phyloP scores from a whole-genome alignment of 352 stramenopile genomes.

The Phytopythium cucurbitacearum region DNA sequence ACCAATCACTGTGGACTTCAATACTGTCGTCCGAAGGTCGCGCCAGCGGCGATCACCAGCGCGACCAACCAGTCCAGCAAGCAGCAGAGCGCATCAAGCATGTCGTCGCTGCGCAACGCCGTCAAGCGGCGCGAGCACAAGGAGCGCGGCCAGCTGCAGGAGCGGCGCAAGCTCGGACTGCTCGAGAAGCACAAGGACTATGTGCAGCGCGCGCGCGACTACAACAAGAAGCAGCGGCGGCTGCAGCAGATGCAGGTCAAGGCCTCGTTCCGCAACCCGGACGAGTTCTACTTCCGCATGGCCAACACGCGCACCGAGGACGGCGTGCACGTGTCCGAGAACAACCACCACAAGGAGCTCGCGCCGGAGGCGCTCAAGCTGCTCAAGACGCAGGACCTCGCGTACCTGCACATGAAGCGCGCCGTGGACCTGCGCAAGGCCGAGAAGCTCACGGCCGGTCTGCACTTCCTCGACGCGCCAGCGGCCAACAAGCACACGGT shows the following conservation, averaged over 20 bases:
- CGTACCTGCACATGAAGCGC: constrained; percentile 91
- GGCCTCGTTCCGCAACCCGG: constrained; percentile 95
- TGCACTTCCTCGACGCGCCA: constrained; percentile 77
- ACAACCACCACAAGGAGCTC: constrained; percentile 64
- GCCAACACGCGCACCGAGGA: constrained; percentile 70
- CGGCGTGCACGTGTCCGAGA: constrained; percentile 73
- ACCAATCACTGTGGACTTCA: too few relatives aligned
- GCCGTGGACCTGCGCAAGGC: constrained; percentile 74
- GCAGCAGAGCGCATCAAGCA: constrained; percentile 2
- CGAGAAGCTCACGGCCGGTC: constrained; percentile 65
- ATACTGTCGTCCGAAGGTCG: background rate
- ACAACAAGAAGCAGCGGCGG: constrained; percentile 92
- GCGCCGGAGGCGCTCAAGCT: constrained; percentile 77
- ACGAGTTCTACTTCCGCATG: constrained; percentile 99
- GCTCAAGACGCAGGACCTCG: constrained; percentile 97
- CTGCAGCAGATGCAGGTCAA: constrained; percentile 90
- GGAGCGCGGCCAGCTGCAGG: constrained; percentile 93
- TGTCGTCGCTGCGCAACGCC: constrained; percentile 94
- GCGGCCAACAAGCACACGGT: constrained; percentile 91
- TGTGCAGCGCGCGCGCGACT: constrained; percentile 92
- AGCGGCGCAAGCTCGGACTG: constrained; percentile 91
- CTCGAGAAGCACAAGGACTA: constrained; percentile 99
- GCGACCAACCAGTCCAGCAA: constrained; percentile 1
- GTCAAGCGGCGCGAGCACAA: constrained; percentile 99
- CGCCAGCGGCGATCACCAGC: background rate